These are phyloP conservation scores for Aspergillus piperis DNA, from an alignment of 2,329 filamentous ascomycete species.

Conservation along the genomic window DNA sequence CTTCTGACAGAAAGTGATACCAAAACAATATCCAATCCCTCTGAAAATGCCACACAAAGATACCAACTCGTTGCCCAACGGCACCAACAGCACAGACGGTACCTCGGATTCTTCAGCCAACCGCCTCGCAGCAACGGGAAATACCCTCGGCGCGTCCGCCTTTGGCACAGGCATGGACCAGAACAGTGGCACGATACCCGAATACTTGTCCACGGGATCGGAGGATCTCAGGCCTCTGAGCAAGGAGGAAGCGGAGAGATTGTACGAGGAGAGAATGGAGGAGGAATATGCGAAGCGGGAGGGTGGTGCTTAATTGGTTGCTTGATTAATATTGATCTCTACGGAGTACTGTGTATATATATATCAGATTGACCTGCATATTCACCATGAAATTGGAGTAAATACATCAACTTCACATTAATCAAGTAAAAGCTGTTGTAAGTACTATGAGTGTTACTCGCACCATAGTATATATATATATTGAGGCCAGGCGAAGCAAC, in stretches of 20 bases:
- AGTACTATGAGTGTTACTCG: too few relatives aligned
- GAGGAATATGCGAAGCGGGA: constrained; percentile 51
- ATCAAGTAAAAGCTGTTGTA: too few relatives aligned
- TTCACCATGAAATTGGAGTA: not conserved
- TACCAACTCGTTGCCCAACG: not conserved
- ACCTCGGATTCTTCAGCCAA: not conserved
- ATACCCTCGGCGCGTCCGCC: constrained; percentile 2
- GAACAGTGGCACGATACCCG: constrained; percentile 21
- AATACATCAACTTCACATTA: not conserved
- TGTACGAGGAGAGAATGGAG: constrained; percentile 51
- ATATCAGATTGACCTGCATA: constrained; percentile 2
- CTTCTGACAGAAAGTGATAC: too few relatives aligned
- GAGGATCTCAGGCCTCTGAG: constrained; percentile 33
- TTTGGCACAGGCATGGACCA: constrained; percentile 17
- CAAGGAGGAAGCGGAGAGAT: constrained; percentile 45
- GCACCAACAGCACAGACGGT: not conserved
- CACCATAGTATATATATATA: too few relatives aligned
- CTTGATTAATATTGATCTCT: not conserved
- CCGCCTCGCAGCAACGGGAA: not conserved
- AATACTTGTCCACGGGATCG: constrained; percentile 16
- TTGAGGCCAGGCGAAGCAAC: too few relatives aligned
- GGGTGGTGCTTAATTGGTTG: constrained; percentile 39
- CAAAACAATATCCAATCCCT: too few relatives aligned
- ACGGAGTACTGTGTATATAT: not conserved
- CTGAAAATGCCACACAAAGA: not conserved